Percentiles rank a stretch among this genome's conserved stretches.
These are phyloP conservation scores for Kitagawia praeruptora DNA, from an alignment of 129 eudicot genomes.

Conservation along the genomic window DNA sequence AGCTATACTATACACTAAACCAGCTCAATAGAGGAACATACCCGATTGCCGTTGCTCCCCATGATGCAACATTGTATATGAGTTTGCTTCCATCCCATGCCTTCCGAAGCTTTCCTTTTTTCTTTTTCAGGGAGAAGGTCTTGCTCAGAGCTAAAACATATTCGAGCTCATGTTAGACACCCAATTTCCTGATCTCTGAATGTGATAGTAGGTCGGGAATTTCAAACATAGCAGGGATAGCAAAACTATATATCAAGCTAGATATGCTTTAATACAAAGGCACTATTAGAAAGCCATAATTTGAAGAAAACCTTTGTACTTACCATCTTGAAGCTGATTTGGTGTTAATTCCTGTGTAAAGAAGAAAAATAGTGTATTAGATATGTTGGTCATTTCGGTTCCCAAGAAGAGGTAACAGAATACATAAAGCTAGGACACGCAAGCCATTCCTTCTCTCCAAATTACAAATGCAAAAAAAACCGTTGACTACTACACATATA, in stretches of 20 bases:
- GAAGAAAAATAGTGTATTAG: not conserved
- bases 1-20: not conserved
- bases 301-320: slow-evolving; percentile 20
- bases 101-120: slow-evolving; percentile 88
- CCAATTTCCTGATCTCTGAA: not conserved
- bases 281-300: not conserved
- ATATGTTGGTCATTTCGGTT: not conserved
- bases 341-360: slow-evolving; percentile 80
- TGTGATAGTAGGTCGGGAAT: not conserved
- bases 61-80: slow-evolving; percentile 91
- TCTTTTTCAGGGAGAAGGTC: slow-evolving; percentile 74
- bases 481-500: too few relatives aligned
- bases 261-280: not conserved
- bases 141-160: slow-evolving; percentile 72
- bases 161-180: slow-evolving; percentile 8
- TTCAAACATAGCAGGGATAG: not conserved
- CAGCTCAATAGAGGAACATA: slow-evolving; percentile 19
- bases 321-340: slow-evolving; percentile 89
- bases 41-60: slow-evolving; percentile 99
- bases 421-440: not conserved
- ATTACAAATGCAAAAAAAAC: not conserved
- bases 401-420: not conserved
- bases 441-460: not conserved
- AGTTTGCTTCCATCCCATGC: slow-evolving; percentile 99
- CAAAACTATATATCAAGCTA: not conserved